phyloP scores from a whole-genome alignment of 1,284 basidiomycete genomes.

The Leccinum fallax region DNA sequence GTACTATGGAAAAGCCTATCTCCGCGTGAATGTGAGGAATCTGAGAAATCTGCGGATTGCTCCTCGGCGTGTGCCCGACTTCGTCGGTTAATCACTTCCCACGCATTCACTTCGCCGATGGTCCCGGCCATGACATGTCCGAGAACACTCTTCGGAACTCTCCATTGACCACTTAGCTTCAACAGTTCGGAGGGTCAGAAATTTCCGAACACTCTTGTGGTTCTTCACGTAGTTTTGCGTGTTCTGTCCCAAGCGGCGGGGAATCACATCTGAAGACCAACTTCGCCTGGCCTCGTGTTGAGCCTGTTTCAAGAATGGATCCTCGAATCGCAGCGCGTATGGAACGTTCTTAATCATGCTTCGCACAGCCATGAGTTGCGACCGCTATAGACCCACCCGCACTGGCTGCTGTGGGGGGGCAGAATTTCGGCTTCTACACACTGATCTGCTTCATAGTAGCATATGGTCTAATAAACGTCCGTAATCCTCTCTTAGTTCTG shows the following conservation, averaged over 20 bases:
- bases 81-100: not conserved
- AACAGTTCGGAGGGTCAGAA: not conserved
- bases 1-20: not conserved
- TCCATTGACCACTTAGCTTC: not conserved
- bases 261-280: not conserved
- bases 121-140: not conserved
- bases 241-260: not conserved
- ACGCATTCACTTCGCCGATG: not conserved
- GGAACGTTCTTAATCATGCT: not conserved
- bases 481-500: not conserved
- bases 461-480: slow-evolving; percentile 1
- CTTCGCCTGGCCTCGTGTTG: slow-evolving; percentile 1
- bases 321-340: slow-evolving; percentile 5
- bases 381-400: not conserved
- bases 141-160: not conserved
- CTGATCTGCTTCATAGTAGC: not conserved
- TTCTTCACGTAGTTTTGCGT: not conserved
- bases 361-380: not conserved
- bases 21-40: too few relatives aligned
- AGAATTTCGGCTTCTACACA: not conserved
- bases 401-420: not conserved
- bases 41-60: not conserved
- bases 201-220: not conserved
- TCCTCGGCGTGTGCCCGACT: not conserved
- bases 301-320: slow-evolving; percentile 11